Percentiles rank a stretch among this genome's conserved stretches.
Conservation (phyloP, 805 yeast species). For the Suhomyces xylopsoci region DNA sequence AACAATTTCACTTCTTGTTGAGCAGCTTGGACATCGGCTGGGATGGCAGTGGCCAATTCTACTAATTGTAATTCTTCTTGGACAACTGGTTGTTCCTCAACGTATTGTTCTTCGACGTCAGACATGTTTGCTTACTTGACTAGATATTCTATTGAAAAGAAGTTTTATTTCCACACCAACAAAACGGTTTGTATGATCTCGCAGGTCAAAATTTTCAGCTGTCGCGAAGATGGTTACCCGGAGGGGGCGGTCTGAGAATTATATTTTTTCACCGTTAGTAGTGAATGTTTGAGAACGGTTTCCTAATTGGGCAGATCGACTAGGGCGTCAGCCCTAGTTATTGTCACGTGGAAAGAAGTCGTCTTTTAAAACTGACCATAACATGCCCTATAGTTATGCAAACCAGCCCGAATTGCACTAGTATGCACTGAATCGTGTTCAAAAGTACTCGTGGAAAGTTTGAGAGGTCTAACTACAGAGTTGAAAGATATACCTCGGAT, state of each 20-base stretch:
- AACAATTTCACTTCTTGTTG: constrained; percentile 94
- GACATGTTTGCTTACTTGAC: constrained; percentile 54
- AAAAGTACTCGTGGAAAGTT: neutral
- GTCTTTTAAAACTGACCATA: neutral
- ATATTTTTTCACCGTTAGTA: constrained; percentile 4
- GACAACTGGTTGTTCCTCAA: constrained; percentile 64
- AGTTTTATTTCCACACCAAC: neutral
- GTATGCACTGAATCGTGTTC: neutral
- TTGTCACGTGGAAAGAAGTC: constrained; percentile 9
- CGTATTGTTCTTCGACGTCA: constrained; percentile 71
- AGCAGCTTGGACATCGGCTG: constrained; percentile 95
- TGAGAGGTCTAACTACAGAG: neutral
- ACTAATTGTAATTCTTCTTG: constrained; percentile 81
- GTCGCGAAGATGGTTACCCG: constrained; percentile 13
- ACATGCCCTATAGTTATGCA: neutral
- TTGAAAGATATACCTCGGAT: neutral
- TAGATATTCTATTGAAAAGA: constrained; percentile 5
- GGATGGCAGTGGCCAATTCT: constrained; percentile 92
- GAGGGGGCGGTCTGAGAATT: constrained; percentile 15
- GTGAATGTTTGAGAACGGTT: constrained; percentile 13
- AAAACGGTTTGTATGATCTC: neutral
- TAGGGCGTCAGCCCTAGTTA: constrained; percentile 13
- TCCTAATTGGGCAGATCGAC: constrained; percentile 10
- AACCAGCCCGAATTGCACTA: neutral
- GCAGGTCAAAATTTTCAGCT: constrained; percentile 13